Evolutionary conservation across 495 filamentous ascomycete species (phyloP), one percentile per base, ranked within the genome.

Genomic region (Talaromyces wortmannii): DNA sequence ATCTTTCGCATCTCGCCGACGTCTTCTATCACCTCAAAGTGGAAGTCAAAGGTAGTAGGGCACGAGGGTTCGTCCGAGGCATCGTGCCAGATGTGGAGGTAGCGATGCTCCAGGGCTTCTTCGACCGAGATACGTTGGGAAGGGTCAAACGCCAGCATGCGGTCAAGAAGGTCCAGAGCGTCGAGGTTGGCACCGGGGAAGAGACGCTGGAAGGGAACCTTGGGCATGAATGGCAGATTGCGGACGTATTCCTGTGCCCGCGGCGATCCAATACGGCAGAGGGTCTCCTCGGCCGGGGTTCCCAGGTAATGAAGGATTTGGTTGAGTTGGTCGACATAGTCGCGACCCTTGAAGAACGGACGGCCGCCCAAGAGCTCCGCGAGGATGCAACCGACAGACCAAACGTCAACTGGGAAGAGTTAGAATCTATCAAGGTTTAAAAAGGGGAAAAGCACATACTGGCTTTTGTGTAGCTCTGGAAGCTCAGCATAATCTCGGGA

Each of bases 391-490:
- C 94, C 94, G 15, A 98, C 92, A 23, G 94, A 98, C 94, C 94
- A 98, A 30, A 98, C 92, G 66, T 98, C 94, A 70, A 97, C 91
- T 96, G 47, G n/a, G 30, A 53, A 29, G 42, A 23, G 45, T 64
- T 43, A 68, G 54, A 48, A 50, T 33, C 8, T 10, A 33, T n/a
- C 30, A 15, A 44, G 13, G 5, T 32, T 5, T 18, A n/a, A 32
- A 36, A 4, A 16, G n/a, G 32, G 2, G 18, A 48, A 0, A 55
- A 50, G 18, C 16, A 90, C 90, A 48, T 80, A 95, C 90, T 97
- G 55, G 94, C 94, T 88, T 98, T 97, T 60, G 95, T 98, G 69
- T 98, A 98, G 73, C 92, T 96, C 74, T 97, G 92, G 84, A 98
- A 97, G 72, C 91, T 97, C 67, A 98, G 78, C 94, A 97, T 98